These are phyloP conservation scores for Eimeria maxima DNA, from an alignment of 169 alveolate genomes.

Conservation along the genomic window DNA sequence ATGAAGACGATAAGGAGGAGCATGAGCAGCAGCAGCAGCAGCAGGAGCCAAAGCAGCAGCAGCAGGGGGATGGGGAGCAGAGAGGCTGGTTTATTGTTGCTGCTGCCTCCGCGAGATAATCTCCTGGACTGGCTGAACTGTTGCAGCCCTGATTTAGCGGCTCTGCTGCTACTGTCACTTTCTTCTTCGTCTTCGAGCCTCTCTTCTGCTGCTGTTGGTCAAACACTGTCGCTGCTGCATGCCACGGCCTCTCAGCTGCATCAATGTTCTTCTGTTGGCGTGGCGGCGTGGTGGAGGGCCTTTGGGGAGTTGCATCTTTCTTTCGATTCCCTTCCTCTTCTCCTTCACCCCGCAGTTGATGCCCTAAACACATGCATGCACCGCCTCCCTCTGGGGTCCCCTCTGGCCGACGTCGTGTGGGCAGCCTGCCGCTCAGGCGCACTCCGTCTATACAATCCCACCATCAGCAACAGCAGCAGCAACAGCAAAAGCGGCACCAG, in stretches of 20 bases:
- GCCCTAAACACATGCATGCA: background rate
- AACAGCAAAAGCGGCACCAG: background rate
- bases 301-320: background rate
- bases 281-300: constrained; percentile 39
- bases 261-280: constrained; percentile 5
- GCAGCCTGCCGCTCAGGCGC: background rate
- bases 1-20: background rate
- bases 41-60: constrained; percentile 21
- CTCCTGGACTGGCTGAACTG: background rate
- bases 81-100: background rate
- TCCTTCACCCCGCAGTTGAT: background rate
- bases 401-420: constrained; percentile 25
- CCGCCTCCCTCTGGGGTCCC: background rate
- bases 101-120: background rate
- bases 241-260: background rate
- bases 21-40: background rate
- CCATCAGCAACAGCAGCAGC: background rate
- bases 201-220: background rate
- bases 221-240: background rate
- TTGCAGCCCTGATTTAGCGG: constrained; percentile 3
- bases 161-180: constrained; percentile 32
- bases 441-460: background rate
- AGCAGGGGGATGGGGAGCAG: background rate
- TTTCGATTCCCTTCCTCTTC: background rate
- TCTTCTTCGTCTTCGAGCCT: background rate